These are phyloP conservation scores for Wilcoxina mikolae DNA, from an alignment of 495 filamentous ascomycete genomes.

Conservation along the genomic window DNA sequence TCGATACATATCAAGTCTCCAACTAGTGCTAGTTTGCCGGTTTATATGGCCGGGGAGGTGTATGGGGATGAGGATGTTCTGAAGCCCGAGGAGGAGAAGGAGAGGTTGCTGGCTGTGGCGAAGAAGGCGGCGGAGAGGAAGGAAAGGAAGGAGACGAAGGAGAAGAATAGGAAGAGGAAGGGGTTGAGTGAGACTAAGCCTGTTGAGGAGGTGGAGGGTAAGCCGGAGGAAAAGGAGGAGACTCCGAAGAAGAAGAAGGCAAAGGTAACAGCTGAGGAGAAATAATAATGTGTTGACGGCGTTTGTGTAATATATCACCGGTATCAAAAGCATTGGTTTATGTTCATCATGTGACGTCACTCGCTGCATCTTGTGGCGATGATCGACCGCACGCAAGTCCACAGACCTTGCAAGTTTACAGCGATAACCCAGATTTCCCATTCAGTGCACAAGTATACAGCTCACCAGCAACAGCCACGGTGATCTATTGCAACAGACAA, in stretches of 20 bases:
- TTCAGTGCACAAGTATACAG: no score
- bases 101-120: constrained; percentile 27
- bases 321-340: no score
- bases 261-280: constrained; percentile 20
- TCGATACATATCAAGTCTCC: constrained; percentile 78
- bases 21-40: constrained; percentile 68
- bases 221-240: constrained; percentile 36
- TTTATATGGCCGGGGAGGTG: constrained; percentile 81
- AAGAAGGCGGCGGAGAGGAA: constrained; percentile 31
- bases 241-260: constrained; percentile 45
- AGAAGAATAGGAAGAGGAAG: constrained; percentile 54
- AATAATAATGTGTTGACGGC: background rate
- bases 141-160: constrained; percentile 40
- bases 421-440: no score
- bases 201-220: constrained; percentile 27
- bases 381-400: no score
- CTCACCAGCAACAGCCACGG: no score
- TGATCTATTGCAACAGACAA: background rate
- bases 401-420: no score
- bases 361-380: no score
- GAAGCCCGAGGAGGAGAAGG: constrained; percentile 37
- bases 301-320: no score
- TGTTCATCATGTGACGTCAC: no score
- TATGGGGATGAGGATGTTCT: constrained; percentile 74
- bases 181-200: constrained; percentile 28